Evolutionary conservation across 768 basidiomycete genomes (phyloP), one percentile per base, ranked within the genome.

Genomic region (Mycena chlorophos): DNA sequence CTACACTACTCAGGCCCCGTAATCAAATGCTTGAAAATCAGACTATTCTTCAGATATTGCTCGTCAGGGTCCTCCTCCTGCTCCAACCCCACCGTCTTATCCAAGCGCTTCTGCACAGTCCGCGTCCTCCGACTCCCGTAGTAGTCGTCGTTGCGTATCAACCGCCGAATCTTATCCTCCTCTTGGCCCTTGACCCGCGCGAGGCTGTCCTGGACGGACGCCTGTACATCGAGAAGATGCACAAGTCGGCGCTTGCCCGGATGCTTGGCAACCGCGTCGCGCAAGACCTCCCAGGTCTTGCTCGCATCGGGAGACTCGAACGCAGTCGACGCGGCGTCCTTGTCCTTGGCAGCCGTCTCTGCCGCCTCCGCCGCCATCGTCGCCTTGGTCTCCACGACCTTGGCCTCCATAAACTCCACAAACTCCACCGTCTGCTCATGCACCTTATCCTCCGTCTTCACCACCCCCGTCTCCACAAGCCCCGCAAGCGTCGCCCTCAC

Each of bases 181-280:
- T 45, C 28, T 23, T 22, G 23, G 10, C 40, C 23, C 28, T 29
- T 42, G 27, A n/a, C n/a, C n/a, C 52, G 34, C 34, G 51, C 55
- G 64, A 74, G 57, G 48, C 61, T 61, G 34, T 61, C 60, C 40
- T 68, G 66, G 13, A 75, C 72, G 4, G 73, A 74, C 29, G 58
- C 66, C 62, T 74, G 74, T 4, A 73, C 73, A 57, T 75, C 73
- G 28, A 73, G 49, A 3, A 75, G 66, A 53, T 70, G 71, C 19
- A 75, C 70, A n/a, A 73, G 54, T 23, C 68, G 63, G 23, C 70
- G 68, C 22, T 57, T 58, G 8, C 55, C 61, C 2, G 62, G 57
- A 25, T 30, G 49, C 1, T 38, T 55, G 1, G 51, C 27, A 22
- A 67, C 30, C 3, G 60, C 68, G 19, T 42, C 20, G 8, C n/a